Evolutionary conservation across 768 basidiomycete species (phyloP).

Genomic region (Mycena albidolilacea): DNA sequence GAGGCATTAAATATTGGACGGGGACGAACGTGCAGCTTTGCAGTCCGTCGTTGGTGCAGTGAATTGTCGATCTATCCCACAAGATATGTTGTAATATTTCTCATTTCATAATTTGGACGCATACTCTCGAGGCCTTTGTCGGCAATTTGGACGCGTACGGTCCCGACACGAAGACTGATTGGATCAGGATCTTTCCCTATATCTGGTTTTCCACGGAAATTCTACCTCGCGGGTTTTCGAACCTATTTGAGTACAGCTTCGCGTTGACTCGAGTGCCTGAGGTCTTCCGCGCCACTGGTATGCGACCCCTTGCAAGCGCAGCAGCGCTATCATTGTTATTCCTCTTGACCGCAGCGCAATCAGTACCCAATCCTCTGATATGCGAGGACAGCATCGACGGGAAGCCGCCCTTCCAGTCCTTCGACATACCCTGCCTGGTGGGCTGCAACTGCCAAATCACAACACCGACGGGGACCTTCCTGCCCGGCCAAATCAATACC

Average conservation of each 20-base stretch:
- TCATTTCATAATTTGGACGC: conserved; percentile 1
- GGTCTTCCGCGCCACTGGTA: neutral
- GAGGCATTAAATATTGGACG: conserved; percentile 57
- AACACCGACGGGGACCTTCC: neutral
- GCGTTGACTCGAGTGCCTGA: no score
- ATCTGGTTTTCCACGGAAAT: no score
- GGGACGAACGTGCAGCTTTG: neutral
- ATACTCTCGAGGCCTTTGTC: neutral
- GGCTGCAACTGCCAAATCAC: neutral
- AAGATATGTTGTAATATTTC: conserved; percentile 41
- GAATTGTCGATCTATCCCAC: conserved; percentile 35
- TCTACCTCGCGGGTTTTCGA: no score
- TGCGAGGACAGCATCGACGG: conserved; percentile 13
- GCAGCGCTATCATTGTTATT: neutral
- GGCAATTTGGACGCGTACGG: no score
- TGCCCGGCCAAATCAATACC: neutral
- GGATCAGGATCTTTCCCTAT: no score
- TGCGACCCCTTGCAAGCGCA: neutral
- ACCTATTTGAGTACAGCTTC: no score
- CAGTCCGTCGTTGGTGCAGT: conserved; percentile 16
- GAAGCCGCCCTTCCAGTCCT: conserved; percentile 1
- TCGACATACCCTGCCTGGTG: neutral
- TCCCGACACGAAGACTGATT: no score
- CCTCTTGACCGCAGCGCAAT: neutral
- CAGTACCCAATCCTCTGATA: conserved; percentile 9